Evolutionary conservation across 2,329 filamentous ascomycete species (phyloP).

Genomic region (Fusarium sp.): DNA sequence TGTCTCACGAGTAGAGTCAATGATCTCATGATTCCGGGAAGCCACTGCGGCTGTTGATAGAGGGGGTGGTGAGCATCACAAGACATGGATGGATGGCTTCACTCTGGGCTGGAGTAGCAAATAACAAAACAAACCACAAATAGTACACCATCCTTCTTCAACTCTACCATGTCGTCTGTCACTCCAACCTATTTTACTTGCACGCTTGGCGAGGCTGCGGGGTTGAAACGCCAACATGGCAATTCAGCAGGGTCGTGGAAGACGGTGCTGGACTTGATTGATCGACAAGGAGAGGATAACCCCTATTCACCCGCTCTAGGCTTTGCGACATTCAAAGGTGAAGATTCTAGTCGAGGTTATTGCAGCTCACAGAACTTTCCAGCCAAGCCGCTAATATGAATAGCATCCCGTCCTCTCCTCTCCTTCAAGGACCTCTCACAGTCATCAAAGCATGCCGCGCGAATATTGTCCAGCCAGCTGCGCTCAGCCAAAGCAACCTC

Average conservation of each 20-base stretch:
- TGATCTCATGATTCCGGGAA: constrained; percentile 16
- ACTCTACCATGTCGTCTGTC: constrained; percentile 5
- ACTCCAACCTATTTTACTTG: constrained; percentile 66
- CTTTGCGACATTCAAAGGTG: constrained; percentile 51
- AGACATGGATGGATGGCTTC: not conserved
- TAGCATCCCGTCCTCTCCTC: constrained; percentile 25
- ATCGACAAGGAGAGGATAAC: constrained; percentile 53
- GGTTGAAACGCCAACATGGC: constrained; percentile 42
- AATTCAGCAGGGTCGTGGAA: constrained; percentile 46
- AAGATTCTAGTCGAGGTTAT: constrained; percentile 1
- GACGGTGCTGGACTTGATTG: constrained; percentile 61
- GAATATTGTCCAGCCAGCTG: constrained; percentile 16
- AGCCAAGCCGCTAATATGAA: not conserved
- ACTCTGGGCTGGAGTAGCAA: no score
- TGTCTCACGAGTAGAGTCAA: constrained; percentile 4
- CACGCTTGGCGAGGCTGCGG: constrained; percentile 64
- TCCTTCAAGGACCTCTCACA: constrained; percentile 45
- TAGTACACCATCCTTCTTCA: rapidly evolving
- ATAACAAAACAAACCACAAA: not conserved
- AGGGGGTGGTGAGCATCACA: constrained; percentile 2
- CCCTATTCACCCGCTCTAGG: constrained; percentile 58
- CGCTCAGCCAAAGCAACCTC: not conserved
- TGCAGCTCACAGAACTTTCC: no score
- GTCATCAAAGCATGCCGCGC: constrained; percentile 49
- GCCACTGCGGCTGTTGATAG: not conserved